phyloP scores from a whole-genome alignment of 805 yeast genomes.

The Yarrowia phangngaensis region DNA sequence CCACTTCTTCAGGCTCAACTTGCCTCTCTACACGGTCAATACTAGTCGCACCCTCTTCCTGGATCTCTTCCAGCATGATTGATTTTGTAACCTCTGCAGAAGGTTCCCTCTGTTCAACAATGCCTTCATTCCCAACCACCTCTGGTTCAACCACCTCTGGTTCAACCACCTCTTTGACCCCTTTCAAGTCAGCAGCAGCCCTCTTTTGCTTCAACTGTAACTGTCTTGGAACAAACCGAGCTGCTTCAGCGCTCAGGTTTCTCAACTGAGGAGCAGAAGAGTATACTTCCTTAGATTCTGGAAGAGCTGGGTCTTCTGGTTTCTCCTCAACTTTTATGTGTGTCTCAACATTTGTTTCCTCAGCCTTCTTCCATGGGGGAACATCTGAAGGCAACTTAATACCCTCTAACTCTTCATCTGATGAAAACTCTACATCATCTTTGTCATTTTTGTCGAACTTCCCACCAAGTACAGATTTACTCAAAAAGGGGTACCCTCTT shows the following conservation, averaged over 20 bases:
- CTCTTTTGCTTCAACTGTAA: constrained; percentile 8
- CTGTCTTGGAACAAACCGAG: constrained; percentile 19
- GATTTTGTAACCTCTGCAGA: no score
- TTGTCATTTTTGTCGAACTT: not conserved
- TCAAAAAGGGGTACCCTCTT: constrained; percentile 36
- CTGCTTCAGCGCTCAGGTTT: constrained; percentile 20
- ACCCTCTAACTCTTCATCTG: constrained; percentile 5
- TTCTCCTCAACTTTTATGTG: no score
- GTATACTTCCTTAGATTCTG: constrained; percentile 4
- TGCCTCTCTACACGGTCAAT: constrained; percentile 8
- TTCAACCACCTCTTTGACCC: not conserved
- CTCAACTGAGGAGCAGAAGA: constrained; percentile 17
- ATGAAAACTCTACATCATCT: constrained; percentile 8
- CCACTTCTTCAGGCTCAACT: not conserved
- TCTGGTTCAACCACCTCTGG: no score
- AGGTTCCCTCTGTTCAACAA: no score
- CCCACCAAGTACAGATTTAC: not conserved
- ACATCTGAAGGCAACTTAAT: not conserved
- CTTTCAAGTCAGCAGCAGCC: not conserved
- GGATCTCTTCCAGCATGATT: constrained; percentile 10
- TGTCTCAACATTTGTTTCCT: not conserved
- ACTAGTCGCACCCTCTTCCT: constrained; percentile 12
- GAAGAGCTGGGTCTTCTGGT: not conserved
- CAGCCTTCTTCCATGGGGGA: constrained; percentile 8
- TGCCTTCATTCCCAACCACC: not conserved